Base-by-base conservation (phyloP, 1,284 basidiomycete genomes). In the Coriolopsis trogii region DNA sequence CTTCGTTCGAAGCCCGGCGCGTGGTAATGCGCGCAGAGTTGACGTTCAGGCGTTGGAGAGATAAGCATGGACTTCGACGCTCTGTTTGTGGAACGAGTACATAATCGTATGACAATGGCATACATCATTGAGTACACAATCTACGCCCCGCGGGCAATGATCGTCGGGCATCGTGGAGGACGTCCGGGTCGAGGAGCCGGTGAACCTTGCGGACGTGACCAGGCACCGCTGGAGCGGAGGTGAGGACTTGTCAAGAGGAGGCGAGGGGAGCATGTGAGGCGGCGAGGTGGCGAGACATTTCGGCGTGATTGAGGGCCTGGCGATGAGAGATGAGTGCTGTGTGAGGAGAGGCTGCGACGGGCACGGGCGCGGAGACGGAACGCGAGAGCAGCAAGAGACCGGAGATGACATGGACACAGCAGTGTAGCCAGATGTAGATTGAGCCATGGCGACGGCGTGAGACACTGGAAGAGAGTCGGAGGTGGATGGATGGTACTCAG, bases 141-240 rank as follows among this genome's bases (percentile, higher is more conserved):
- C 26, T 34, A 44, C 42, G n/a, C n/a, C n/a, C n/a, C n/a, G n/a
- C n/a, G n/a, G n/a, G n/a, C n/a, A n/a, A n/a, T n/a, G n/a, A 34
- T 24, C 28, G 23, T 39, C 26, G 28, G 30, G 49, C 23, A 36
- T 39, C 30, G 40, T 21, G 34, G 41, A 31, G 29, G 31, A n/a
- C 29, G 49, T 21, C 37, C 49, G 49, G 49, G 49, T 38, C 42
- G 49, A 28, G 37, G 33, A 26, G 33, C 49, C 49, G 41, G 49
- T 23, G 41, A 23, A 26, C 36, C 41, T 38, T 34, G 34, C 36
- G 23, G 41, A 44, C 41, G 30, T 36, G 29, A 13, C 21, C 41
- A 39, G 49, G 41, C 42, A 50, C 41, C n/a, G 29, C 28, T n/a
- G 28, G 23, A 31, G 34, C 24, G 25, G 16, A 4, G 30, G n/a